Base-by-base conservation (phyloP, 768 basidiomycete genomes). In the Cantharellus cinnabarinus region DNA sequence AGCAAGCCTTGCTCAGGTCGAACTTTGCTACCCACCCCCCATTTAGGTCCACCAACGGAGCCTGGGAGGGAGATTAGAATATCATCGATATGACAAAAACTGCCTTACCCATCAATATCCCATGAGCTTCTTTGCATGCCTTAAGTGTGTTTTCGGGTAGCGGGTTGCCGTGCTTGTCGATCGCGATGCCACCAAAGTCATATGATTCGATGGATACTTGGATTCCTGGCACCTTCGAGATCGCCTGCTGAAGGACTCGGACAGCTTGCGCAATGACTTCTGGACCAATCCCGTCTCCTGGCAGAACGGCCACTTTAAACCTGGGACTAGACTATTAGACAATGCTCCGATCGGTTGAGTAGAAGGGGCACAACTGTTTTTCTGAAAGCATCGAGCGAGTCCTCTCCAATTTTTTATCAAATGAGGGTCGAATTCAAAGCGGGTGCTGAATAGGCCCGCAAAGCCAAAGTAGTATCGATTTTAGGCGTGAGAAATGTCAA, bases 241-340 rank as follows among this genome's bases (percentile, higher is more conserved):
- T 80, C 55, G 97, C 71, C 3, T 78, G 69, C 63, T 91, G 72
- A 56, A 99, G 77, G 2, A 97, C 85, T 59, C 82, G 81, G 37
- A 85, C 76, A 3, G 93, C 95, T 70, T 98, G 81, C 3, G 71
- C 77, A 37, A 89, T 76, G 39, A 99, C 91, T 66, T 93, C 89
- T 38, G 95, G 95, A 37, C 95, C 94, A 65, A 99, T 98, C 62
- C 95, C 95, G 71, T 99, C 95, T 57, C 95, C 95, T n/a, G 84
- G 82, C 50, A 99, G 81, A 58, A 93, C 78, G 41, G 82, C 86
- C 68, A 99, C 79, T 63, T 82, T 83, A 71, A 86, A 95, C 58
- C 91, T 93, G 65, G 5, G 3, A 41, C 37, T 54, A 29, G 20
- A 29, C 20, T 29, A 29, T 29, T 29, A 29, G 20, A 29, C 20